Percentiles rank a stretch among this genome's conserved stretches.
Evolutionary conservation across 2,329 filamentous ascomycete species (phyloP).

Genomic region (Epichloe hybrida): DNA sequence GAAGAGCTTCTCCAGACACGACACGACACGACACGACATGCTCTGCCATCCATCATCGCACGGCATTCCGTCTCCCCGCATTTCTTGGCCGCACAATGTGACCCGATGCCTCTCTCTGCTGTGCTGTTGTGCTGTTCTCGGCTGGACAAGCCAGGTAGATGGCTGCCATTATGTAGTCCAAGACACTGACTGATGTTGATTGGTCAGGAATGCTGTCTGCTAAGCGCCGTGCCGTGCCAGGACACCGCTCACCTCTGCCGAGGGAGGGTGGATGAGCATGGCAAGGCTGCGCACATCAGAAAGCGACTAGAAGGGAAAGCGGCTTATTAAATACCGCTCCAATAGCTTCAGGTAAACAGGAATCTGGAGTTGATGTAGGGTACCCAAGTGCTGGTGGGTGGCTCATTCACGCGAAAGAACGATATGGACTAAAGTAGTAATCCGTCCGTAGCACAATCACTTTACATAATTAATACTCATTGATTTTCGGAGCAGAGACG

Average conservation of each 20-base stretch:
- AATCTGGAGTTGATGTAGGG: too few relatives aligned
- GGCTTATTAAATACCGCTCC: too few relatives aligned
- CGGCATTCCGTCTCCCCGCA: not conserved
- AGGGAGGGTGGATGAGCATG: not conserved
- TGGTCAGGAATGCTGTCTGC: not conserved
- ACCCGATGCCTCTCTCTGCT: not conserved
- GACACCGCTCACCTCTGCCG: not conserved
- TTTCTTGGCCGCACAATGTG: not conserved
- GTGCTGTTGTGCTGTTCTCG: not conserved
- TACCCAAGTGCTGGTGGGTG: too few relatives aligned
- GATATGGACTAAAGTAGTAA: too few relatives aligned
- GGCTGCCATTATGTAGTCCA: not conserved
- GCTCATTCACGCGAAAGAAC: too few relatives aligned
- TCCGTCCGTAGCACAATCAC: too few relatives aligned
- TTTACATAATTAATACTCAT: too few relatives aligned
- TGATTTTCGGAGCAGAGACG: too few relatives aligned
- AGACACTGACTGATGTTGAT: not conserved
- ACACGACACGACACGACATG: not conserved
- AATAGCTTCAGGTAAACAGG: too few relatives aligned
- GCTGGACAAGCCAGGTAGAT: not conserved
- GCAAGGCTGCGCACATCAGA: too few relatives aligned
- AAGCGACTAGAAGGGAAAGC: too few relatives aligned
- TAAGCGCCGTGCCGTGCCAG: slow-evolving; percentile 1
- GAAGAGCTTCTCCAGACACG: not conserved
- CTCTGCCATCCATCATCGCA: not conserved